A percentile compares a stretch with the other conserved stretches of the same genome.
These are phyloP conservation scores for Capsella bursapastoris DNA, from an alignment of 345 rosid species.

Conservation along the genomic window DNA sequence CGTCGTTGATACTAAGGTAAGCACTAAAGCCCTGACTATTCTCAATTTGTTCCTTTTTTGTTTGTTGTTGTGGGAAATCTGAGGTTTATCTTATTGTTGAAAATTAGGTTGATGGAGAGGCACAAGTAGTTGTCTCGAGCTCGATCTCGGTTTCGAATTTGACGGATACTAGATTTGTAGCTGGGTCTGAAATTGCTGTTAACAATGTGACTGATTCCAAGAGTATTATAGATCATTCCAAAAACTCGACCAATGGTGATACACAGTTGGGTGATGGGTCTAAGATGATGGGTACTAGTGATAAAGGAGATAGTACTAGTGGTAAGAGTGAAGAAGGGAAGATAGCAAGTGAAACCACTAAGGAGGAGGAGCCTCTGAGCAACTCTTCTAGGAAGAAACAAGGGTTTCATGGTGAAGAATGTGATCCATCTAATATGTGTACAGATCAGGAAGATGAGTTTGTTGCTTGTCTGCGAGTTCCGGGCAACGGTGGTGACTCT, in stretches of 20 bases:
- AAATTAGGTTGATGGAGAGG: conserved; percentile 46
- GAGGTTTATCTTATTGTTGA: conserved; percentile 7
- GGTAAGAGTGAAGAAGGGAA: conserved; percentile 19
- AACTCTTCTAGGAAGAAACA: conserved; percentile 41
- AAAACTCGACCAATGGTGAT: background rate
- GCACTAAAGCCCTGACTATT: background rate
- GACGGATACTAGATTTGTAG: conserved; percentile 28
- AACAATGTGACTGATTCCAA: conserved; percentile 33
- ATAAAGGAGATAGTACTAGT: conserved; percentile 7
- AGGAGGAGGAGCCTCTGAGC: conserved; percentile 15
- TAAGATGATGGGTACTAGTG: conserved; percentile 6
- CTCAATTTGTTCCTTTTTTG: background rate
- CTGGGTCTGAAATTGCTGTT: conserved; percentile 24
- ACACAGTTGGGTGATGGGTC: conserved; percentile 27
- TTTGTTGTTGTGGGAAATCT: background rate
- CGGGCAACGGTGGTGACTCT: conserved; percentile 77
- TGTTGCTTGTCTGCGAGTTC: conserved; percentile 81
- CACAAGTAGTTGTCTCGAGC: conserved; percentile 27
- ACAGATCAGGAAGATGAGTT: conserved; percentile 53
- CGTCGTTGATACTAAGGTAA: conserved; percentile 55
- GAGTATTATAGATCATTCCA: conserved; percentile 28
- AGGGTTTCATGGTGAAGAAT: conserved; percentile 56
- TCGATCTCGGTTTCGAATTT: conserved; percentile 27
- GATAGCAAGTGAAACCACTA: conserved; percentile 30
- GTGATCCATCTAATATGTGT: conserved; percentile 75